phyloP scores from a whole-genome alignment of 2,329 filamentous ascomycete genomes.

The Torrubiellomyces zombiae region DNA sequence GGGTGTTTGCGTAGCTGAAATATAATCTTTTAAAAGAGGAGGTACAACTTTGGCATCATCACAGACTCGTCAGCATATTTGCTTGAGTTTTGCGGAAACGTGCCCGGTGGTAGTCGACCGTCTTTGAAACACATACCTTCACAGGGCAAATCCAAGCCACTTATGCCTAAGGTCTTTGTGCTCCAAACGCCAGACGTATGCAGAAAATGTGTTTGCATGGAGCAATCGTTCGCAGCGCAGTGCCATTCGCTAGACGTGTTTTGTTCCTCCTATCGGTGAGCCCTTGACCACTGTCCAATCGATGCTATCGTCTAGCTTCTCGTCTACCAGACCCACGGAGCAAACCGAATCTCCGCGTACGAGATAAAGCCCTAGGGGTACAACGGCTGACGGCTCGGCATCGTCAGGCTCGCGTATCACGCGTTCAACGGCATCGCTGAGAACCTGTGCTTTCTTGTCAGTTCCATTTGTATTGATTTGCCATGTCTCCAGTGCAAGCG shows the following conservation, averaged over 20 bases:
- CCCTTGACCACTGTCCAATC: conserved; percentile 87
- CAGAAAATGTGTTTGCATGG: background rate
- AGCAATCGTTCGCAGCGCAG: background rate
- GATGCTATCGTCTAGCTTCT: conserved; percentile 75
- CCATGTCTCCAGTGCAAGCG: too few relatives aligned
- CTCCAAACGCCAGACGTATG: conserved; percentile 7
- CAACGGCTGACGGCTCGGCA: conserved; percentile 60
- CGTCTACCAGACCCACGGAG: conserved; percentile 76
- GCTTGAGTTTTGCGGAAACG: too few relatives aligned
- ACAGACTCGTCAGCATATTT: too few relatives aligned
- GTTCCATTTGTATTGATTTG: too few relatives aligned
- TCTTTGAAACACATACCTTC: too few relatives aligned
- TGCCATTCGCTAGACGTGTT: conserved; percentile 41
- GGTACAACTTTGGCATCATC: background rate
- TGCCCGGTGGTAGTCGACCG: too few relatives aligned
- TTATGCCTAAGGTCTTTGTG: background rate
- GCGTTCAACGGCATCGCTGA: conserved; percentile 70
- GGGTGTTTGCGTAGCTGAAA: conserved; percentile 35
- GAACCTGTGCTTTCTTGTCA: too few relatives aligned
- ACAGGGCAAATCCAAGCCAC: too few relatives aligned
- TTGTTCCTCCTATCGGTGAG: conserved; percentile 66
- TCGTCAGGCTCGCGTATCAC: conserved; percentile 80
- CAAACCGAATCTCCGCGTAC: conserved; percentile 92
- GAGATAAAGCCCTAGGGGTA: conserved; percentile 76
- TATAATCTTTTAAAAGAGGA: background rate